phyloP scores from a whole-genome alignment of 805 yeast species.

The Saccharomyces kudriavzevii region DNA sequence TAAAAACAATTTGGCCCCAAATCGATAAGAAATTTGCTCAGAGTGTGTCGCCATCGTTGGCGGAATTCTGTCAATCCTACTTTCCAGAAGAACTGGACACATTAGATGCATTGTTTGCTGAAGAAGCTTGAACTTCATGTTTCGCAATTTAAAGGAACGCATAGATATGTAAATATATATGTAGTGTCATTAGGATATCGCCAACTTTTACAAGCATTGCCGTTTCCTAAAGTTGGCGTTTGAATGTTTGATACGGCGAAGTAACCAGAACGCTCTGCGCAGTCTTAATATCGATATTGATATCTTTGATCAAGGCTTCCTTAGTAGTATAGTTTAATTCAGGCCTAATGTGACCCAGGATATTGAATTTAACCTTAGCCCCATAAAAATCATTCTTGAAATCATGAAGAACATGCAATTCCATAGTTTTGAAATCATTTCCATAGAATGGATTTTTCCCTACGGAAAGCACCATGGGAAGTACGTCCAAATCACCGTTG shows the following conservation, averaged over 20 bases:
- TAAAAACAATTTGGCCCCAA: conserved; percentile 14
- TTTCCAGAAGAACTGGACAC: conserved; percentile 24
- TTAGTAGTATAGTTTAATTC: conserved; percentile 77
- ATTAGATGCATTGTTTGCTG: conserved; percentile 9
- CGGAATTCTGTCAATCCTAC: conserved; percentile 19
- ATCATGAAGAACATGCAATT: conserved; percentile 74
- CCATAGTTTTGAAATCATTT: conserved; percentile 74
- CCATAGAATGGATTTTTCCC: conserved; percentile 94
- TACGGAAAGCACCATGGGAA: conserved; percentile 90
- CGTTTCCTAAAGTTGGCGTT: not conserved
- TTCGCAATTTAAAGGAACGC: not conserved
- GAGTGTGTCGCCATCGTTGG: conserved; percentile 1
- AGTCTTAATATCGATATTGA: conserved; percentile 65
- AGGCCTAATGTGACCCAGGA: conserved; percentile 86
- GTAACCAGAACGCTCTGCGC: conserved; percentile 33
- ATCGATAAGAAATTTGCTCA: conserved; percentile 6
- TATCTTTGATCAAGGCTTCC: conserved; percentile 81
- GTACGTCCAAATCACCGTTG: conserved; percentile 35
- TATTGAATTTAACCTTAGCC: conserved; percentile 55
- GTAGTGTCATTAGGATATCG: not conserved
- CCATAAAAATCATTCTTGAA: conserved; percentile 74
- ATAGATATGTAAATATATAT: not conserved
- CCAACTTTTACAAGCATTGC: not conserved
- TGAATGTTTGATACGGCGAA: conserved; percentile 5
- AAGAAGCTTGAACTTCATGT: not conserved